Base-by-base conservation (phyloP, 345 rosid genomes). In the Noccaea caerulescens region DNA sequence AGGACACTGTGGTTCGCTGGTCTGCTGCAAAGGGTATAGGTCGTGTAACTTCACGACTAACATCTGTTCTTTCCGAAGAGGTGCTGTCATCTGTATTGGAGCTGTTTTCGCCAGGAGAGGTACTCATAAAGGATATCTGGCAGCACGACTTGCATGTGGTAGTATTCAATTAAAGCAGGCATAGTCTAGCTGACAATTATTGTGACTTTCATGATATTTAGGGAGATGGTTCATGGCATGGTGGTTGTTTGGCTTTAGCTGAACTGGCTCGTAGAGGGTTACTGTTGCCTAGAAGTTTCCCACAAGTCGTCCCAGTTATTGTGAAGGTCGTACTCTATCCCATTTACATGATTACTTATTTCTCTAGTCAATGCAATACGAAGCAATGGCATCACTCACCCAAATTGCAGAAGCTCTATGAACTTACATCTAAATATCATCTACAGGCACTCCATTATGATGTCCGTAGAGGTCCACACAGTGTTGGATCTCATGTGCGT, bases 211-310 rank as follows among this genome's bases (percentile, higher is more conserved):
- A 34, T 65, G 33, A 72, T 72, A 77, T 79, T 68, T 80, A 94
- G 99, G 96, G 97, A 75, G 99, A 93, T 84, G 97, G 97, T 71
- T 91, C 99, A 10, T 94, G 99, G 97, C 99, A 91, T 84, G 99
- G 99, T 30, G 97, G 94, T 72, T 94, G 99, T 88, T 82, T 91
- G 77, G 89, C 99, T 42, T 82, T 91, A 75, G 97, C 99, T 67
- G 96, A 94, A 79, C 79, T 94, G 71, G 91, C 96, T 50, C 91
- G 96, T 60, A 84, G 99, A 87, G 97, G 99, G 54, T 81, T 94
- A 83, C 89, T 94, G 71, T 80, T 94, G 72, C 99, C 99, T 47
- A 80, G 72, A 72, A 86, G 95, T 87, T 89, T 91, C 63, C 90
- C 97, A 51, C 84, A 79, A 84, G 95, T 88, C 63, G 82, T 89